Base-by-base conservation (phyloP, 2,329 filamentous ascomycete genomes). In the Fusarium subglutinans region DNA sequence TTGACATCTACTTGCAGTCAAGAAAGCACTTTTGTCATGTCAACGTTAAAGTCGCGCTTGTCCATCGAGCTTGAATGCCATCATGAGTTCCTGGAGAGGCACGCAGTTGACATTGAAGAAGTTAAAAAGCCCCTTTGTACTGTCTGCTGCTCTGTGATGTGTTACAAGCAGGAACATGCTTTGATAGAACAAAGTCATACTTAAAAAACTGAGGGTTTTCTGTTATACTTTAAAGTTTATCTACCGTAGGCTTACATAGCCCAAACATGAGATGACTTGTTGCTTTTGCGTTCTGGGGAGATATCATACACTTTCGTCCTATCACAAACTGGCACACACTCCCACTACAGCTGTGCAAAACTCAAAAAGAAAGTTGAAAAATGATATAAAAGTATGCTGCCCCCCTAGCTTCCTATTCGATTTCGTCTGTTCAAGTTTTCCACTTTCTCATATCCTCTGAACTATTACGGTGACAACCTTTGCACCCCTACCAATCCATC, bases 171-270 rank as follows among this genome's bases (percentile, higher is more conserved):
- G 45, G 14, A 17, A 30, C n/a, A 48, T 17, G 20, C 14, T 50
- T 18, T 17, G 8, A n/a, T n/a, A 4, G 10, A 33, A 28, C 5
- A 8, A n/a, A 12, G 28, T 18, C 14, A 33, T 30, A 3, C 5
- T 18, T 6, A 33, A 13, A 33, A n/a, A 9, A n/a, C 5, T n/a
- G 5, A 11, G 12, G 10, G 15, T 3, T 9, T 17, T 33, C 3
- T 33, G 5, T 18, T n/a, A n/a, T n/a, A 33, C 14, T 33, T 20
- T 7, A 13, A 50, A 3, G 5, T 33, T 13, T n/a, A 50, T 33
- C 7, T 50, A 3, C 15, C 22, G 3, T 17, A 5, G 3, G 22
- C 10, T n/a, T 3, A 33, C 1, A 5, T 5, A n/a, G 9, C 5
- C 28, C 26, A 30, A n/a, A 7, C 3, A n/a, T 7, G 8, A 37